phyloP scores from a whole-genome alignment of 2,329 filamentous ascomycete species.

The Simplicillium aogashimaense region DNA sequence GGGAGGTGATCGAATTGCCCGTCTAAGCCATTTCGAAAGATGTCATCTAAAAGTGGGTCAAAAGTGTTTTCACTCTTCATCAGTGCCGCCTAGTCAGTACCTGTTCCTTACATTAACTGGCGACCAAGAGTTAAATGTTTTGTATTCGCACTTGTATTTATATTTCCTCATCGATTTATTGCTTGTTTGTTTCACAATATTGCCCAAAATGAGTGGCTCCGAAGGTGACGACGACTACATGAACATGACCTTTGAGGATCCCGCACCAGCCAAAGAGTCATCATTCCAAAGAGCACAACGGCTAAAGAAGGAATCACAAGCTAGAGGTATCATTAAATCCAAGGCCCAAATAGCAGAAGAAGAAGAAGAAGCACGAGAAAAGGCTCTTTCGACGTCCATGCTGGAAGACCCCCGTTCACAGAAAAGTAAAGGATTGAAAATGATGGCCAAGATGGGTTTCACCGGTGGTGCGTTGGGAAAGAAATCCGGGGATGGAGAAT shows the following conservation, averaged over 20 bases:
- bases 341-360: conserved; percentile 76
- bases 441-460: conserved; percentile 97
- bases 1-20: no score
- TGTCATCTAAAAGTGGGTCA: no score
- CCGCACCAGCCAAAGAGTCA: conserved; percentile 41
- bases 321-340: conserved; percentile 59
- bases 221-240: conserved; percentile 94
- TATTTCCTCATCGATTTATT: no score
- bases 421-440: conserved; percentile 78
- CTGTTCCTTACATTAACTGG: no score
- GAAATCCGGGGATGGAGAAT: conserved; percentile 34
- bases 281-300: conserved; percentile 45
- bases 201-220: no score
- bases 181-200: no score
- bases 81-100: no score
- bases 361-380: conserved; percentile 62
- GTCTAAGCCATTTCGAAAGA: no score
- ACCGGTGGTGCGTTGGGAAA: conserved; percentile 65
- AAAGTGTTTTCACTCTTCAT: no score
- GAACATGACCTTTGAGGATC: conserved; percentile 80
- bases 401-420: conserved; percentile 46
- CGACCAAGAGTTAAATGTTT: no score
- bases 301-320: conserved; percentile 54
- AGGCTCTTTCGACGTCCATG: conserved; percentile 64
- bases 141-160: no score